Conservation (phyloP, 495 filamentous ascomycete genomes). For the Astrothelium subdiscretum region DNA sequence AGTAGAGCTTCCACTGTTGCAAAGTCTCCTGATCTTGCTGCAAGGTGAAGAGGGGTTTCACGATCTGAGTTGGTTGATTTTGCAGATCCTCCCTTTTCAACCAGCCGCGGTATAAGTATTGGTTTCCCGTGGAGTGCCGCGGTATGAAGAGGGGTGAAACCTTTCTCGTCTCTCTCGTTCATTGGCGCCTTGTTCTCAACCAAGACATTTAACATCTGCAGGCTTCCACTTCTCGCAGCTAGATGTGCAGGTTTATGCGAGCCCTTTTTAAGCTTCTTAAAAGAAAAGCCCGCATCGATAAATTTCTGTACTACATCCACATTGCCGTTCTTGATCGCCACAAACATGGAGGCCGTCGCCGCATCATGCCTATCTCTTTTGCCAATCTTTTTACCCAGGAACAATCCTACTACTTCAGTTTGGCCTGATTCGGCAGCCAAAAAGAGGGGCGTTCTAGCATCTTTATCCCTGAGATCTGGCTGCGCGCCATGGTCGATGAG, state of each 20-base stretch:
- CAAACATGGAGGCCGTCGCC: constrained; percentile 5
- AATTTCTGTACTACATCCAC: constrained; percentile 8
- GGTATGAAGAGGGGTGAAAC: constrained; percentile 11
- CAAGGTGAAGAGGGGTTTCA: constrained; percentile 18
- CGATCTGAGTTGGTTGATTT: constrained; percentile 13
- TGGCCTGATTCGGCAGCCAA: constrained; percentile 12
- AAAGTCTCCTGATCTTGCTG: constrained; percentile 12
- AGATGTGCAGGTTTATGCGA: constrained; percentile 5
- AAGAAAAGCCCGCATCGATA: constrained; percentile 9
- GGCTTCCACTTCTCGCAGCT: constrained; percentile 13
- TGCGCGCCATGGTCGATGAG: constrained; percentile 6
- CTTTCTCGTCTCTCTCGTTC: constrained; percentile 8
- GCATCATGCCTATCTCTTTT: constrained; percentile 3
- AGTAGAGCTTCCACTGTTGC: constrained; percentile 9
- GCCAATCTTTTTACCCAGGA: constrained; percentile 5
- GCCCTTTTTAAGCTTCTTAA: constrained; percentile 14
- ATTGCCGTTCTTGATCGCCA: constrained; percentile 7
- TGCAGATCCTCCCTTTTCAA: constrained; percentile 5
- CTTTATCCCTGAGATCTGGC: constrained; percentile 7
- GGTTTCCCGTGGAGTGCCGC: constrained; percentile 9
- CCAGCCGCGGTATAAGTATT: constrained; percentile 11
- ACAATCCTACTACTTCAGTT: constrained; percentile 6
- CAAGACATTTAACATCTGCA: constrained; percentile 12
- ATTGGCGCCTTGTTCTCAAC: constrained; percentile 3
- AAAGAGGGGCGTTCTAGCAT: constrained; percentile 10